phyloP scores from a whole-genome alignment of 2,329 filamentous ascomycete species.

The Pseudogymnoascus sp. region DNA sequence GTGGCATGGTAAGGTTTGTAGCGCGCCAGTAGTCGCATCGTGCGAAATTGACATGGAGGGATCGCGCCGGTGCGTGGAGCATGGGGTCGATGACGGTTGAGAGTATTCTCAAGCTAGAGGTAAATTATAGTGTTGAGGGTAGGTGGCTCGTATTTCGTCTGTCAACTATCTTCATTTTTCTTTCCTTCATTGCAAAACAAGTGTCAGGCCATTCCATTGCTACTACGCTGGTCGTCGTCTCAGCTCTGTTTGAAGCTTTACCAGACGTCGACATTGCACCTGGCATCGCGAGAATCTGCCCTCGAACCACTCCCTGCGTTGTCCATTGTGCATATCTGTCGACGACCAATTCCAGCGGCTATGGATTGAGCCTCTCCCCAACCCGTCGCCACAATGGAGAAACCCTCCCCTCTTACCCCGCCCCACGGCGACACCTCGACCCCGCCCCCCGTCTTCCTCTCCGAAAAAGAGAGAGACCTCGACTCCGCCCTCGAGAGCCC shows the following conservation, averaged over 20 bases:
- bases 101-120: neutral
- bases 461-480: neutral
- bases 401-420: neutral
- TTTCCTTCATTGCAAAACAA: neutral
- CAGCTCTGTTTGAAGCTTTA: neutral
- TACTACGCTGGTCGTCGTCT: neutral
- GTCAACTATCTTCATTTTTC: neutral
- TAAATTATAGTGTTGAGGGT: neutral
- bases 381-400: neutral
- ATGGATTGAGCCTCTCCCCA: neutral
- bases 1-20: neutral
- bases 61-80: neutral
- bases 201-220: neutral
- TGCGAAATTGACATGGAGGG: neutral
- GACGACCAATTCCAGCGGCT: neutral
- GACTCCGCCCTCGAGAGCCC: neutral
- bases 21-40: constrained; percentile 4
- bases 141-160: neutral
- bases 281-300: neutral
- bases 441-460: neutral
- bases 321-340: neutral
- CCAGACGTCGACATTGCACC: neutral
- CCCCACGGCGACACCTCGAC: neutral
- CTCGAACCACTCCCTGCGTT: neutral
- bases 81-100: neutral